Conservation (phyloP, 208 protist genomes). For the Acanthamoeba sp. region DNA sequence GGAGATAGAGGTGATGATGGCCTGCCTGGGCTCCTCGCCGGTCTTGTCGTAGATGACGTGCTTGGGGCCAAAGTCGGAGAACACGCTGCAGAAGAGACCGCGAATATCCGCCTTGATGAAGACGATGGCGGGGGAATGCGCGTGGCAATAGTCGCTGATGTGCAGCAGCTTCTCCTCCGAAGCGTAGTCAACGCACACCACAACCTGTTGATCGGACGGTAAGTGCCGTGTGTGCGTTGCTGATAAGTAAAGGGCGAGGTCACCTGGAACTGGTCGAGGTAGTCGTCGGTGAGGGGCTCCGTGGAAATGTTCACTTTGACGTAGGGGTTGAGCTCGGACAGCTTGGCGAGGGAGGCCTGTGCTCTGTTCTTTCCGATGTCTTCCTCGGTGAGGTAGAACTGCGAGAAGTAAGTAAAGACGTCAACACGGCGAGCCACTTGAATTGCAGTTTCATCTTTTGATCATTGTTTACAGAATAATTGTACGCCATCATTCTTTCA, state of each 20-base stretch:
- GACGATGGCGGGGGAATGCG: constrained; percentile 71
- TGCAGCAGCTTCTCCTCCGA: constrained; percentile 79
- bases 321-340: constrained; percentile 94
- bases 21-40: constrained; percentile 89
- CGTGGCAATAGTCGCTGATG: constrained; percentile 84
- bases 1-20: constrained; percentile 87
- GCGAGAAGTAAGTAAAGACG: constrained; percentile 56
- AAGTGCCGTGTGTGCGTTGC: not conserved
- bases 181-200: constrained; percentile 40
- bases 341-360: constrained; percentile 78
- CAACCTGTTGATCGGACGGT: not conserved
- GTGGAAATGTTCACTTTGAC: constrained; percentile 83
- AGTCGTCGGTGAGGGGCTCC: constrained; percentile 82
- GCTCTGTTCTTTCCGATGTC: constrained; percentile 92
- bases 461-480: too few relatives aligned
- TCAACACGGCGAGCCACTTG: too few relatives aligned
- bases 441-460: too few relatives aligned
- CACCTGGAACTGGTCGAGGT: constrained; percentile 83
- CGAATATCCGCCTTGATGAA: constrained; percentile 86
- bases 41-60: constrained; percentile 90
- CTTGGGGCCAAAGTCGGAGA: constrained; percentile 91
- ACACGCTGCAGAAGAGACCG: constrained; percentile 89
- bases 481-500: too few relatives aligned
- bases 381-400: constrained; percentile 93
- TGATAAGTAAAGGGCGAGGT: not conserved